Percentiles rank a stretch among this genome's conserved stretches.
Evolutionary conservation across 148 eudicot genomes (phyloP).

Genomic region (Cornus suecica): DNA sequence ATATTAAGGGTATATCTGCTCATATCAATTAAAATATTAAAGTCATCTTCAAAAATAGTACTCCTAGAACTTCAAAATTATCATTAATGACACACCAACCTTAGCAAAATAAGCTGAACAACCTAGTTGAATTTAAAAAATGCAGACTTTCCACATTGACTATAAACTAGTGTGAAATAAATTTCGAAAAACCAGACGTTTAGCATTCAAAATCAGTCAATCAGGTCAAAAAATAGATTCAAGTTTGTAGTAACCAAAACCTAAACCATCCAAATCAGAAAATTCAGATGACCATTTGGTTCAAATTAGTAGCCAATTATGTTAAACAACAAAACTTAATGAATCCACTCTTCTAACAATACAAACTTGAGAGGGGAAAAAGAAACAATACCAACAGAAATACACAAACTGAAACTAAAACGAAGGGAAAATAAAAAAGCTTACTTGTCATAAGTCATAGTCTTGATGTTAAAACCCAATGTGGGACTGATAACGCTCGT

Average conservation of each 20-base stretch:
- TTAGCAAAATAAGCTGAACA: background rate
- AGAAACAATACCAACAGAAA: no score
- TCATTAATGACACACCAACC: background rate
- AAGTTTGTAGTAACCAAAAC: background rate
- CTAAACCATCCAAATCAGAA: background rate
- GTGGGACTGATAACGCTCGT: slow-evolving; percentile 85
- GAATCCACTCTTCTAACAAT: background rate
- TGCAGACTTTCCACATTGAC: no score
- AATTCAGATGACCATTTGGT: background rate
- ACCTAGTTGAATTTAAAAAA: background rate
- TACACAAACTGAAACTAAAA: background rate
- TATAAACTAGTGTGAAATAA: no score
- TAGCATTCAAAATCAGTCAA: background rate
- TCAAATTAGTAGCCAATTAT: no score
- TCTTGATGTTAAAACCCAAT: slow-evolving; percentile 88
- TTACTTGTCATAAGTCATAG: slow-evolving; percentile 75
- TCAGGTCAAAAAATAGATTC: background rate
- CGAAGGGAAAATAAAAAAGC: background rate
- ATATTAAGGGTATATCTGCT: slow-evolving; percentile 84
- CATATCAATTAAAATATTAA: background rate
- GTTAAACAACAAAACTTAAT: background rate
- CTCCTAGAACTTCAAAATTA: background rate
- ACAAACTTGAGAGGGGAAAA: background rate
- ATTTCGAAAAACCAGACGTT: no score
- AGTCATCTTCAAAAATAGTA: background rate